Evolutionary conservation across 2,329 filamentous ascomycete genomes (phyloP), one percentile per base, ranked within the genome.

Genomic region (Fusarium ambrosium): DNA sequence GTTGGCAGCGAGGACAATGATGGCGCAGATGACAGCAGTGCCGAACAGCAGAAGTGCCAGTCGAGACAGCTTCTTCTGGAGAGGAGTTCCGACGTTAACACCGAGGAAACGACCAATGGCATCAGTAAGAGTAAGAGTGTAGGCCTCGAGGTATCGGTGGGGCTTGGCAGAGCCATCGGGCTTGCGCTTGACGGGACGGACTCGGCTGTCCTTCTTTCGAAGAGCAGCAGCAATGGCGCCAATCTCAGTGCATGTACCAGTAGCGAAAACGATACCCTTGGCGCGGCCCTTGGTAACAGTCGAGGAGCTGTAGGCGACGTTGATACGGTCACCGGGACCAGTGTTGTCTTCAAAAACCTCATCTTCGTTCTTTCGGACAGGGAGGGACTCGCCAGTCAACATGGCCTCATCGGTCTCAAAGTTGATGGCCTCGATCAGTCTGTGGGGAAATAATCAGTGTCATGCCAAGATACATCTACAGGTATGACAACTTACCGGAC

Each of bases 1-100:
- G 81, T 92, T 93, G 64, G 92, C 89, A 8, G 86, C 92, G 55
- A 93, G 87, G 43, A 93, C 92, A 75, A 94, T 90, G 74, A 94
- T 89, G 10, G 92, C 92, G 71, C 92, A 92, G 29, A 94, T 77
- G 14, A 94, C 88, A 3, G 92, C 92, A 62, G 93, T 88, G 34
- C 85, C 87, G 78, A 94, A 93, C 2, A 94, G 87, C 3, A 92
- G 80, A 20, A 93, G 85, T 24, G 92, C 92, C 60, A 94, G 87
- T 80, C 90, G 89, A 58, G 91, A 92, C 18, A 94, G 85, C 78
- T 92, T 93, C 75, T 89, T 88, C 80, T 93, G 91, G 20, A 94
- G 85, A 4, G 92, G 92, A 13, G 92, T 94, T 56, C 92, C 92
- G 14, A 92, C 88, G 64, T 89, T 92, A 69, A 93, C 87, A 62